These are phyloP conservation scores for Collybiopsis confluens DNA, from an alignment of 768 basidiomycete species.

Conservation along the genomic window DNA sequence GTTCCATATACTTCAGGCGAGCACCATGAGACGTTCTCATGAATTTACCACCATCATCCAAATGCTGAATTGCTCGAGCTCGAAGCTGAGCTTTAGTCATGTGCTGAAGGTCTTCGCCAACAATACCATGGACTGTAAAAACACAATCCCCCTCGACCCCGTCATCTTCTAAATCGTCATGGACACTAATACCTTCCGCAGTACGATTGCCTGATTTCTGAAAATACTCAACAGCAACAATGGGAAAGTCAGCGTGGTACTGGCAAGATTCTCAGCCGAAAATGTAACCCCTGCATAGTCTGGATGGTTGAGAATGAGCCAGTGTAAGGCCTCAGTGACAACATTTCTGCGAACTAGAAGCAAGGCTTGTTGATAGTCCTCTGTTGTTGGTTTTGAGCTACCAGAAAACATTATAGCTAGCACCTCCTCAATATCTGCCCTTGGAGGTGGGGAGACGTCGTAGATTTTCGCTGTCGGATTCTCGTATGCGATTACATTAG, in stretches of 20 bases:
- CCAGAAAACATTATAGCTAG: conserved; percentile 31
- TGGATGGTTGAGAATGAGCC: conserved; percentile 30
- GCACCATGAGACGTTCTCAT: conserved; percentile 23
- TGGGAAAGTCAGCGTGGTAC: conserved; percentile 20
- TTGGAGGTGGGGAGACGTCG: conserved; percentile 15
- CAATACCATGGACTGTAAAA: conserved; percentile 33
- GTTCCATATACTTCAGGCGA: conserved; percentile 19
- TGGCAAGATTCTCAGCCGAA: conserved; percentile 19
- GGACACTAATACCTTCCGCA: conserved; percentile 7
- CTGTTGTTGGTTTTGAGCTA: conserved; percentile 17
- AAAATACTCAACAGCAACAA: conserved; percentile 21
- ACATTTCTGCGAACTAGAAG: conserved; percentile 22
- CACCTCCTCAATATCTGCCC: conserved; percentile 24
- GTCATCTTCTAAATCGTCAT: conserved; percentile 23
- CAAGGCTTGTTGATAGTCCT: conserved; percentile 22
- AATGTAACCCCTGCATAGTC: conserved; percentile 29
- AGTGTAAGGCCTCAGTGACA: conserved; percentile 26
- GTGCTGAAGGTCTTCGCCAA: conserved; percentile 18
- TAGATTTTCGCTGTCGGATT: conserved; percentile 15
- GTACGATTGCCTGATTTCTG: background rate
- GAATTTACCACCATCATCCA: conserved; percentile 17
- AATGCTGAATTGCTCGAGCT: conserved; percentile 22
- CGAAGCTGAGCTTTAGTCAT: conserved; percentile 16
- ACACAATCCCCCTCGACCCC: conserved; percentile 29
- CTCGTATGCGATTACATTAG: conserved; percentile 8